Evolutionary conservation across 768 basidiomycete species (phyloP).

Genomic region (Hydnum rufescens): DNA sequence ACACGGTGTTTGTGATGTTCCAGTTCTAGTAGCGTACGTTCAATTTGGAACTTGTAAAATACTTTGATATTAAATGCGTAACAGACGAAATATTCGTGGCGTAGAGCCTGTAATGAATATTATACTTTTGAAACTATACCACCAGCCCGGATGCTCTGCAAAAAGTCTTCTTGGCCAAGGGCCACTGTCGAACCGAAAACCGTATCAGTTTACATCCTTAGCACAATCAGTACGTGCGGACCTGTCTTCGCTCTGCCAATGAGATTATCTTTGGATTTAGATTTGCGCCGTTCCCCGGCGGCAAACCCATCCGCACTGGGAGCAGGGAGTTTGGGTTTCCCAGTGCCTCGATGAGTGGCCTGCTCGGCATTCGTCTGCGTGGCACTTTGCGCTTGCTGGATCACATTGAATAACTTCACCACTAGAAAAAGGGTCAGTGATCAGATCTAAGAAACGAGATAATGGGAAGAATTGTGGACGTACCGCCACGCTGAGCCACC

Average conservation of each 20-base stretch:
- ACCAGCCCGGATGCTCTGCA: constrained; percentile 67
- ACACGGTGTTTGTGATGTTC: too few relatives aligned
- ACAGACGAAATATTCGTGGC: too few relatives aligned
- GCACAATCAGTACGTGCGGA: constrained; percentile 31
- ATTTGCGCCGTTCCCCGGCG: constrained; percentile 25
- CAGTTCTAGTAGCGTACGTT: too few relatives aligned
- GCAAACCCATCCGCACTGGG: constrained; percentile 33
- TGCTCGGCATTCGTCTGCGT: constrained; percentile 38
- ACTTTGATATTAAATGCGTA: too few relatives aligned
- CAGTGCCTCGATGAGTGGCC: constrained; percentile 41
- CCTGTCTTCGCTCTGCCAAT: constrained; percentile 34
- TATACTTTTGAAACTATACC: constrained; percentile 56
- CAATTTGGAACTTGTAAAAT: too few relatives aligned
- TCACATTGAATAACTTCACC: constrained; percentile 72
- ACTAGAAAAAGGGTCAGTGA: constrained; percentile 22
- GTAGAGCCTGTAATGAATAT: too few relatives aligned
- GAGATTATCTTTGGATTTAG: constrained; percentile 21
- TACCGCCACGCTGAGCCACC: constrained; percentile 15
- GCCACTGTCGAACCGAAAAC: constrained; percentile 20
- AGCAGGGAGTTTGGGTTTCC: constrained; percentile 53
- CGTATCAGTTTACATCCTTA: neutral
- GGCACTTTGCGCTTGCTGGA: constrained; percentile 57
- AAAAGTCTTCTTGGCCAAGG: constrained; percentile 54
- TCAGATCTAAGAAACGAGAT: neutral
- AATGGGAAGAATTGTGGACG: neutral